Conservation (phyloP, 805 yeast species). For the Saccharomyces kudriavzevii region DNA sequence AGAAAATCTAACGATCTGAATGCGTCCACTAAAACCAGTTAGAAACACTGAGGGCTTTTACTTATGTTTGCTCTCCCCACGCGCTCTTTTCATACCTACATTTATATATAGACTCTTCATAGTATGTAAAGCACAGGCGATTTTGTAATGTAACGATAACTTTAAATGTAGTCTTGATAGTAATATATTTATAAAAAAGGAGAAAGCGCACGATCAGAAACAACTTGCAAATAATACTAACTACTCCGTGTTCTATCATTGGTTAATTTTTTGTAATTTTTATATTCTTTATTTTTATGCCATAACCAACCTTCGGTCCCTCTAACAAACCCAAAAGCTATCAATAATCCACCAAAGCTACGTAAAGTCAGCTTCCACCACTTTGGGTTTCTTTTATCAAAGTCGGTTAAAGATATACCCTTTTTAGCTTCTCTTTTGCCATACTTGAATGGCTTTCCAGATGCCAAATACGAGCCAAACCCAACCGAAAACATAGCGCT, state of each 20-base stretch:
- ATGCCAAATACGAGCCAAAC: constrained; percentile 55
- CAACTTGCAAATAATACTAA: background rate
- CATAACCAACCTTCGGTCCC: constrained; percentile 57
- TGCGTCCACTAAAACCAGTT: constrained; percentile 1
- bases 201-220: background rate
- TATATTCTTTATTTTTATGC: constrained; percentile 32
- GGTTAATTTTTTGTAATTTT: constrained; percentile 5
- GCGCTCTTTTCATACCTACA: background rate
- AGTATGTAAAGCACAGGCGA: background rate
- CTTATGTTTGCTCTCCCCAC: background rate
- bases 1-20: constrained; percentile 17
- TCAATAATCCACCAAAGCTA: constrained; percentile 44
- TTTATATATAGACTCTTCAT: constrained; percentile 3
- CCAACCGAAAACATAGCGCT: constrained; percentile 50
- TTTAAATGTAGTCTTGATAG: background rate
- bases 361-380: constrained; percentile 59
- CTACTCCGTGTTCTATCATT: background rate
- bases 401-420: constrained; percentile 27
- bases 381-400: constrained; percentile 35
- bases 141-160: background rate
- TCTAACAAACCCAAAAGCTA: constrained; percentile 52
- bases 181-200: background rate
- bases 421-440: constrained; percentile 35
- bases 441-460: constrained; percentile 47
- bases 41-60: background rate